A percentile compares a stretch with the other conserved stretches of the same genome.
Evolutionary conservation across 176 grass and related monocot species (phyloP).

Genomic region (Lolium perenne): DNA sequence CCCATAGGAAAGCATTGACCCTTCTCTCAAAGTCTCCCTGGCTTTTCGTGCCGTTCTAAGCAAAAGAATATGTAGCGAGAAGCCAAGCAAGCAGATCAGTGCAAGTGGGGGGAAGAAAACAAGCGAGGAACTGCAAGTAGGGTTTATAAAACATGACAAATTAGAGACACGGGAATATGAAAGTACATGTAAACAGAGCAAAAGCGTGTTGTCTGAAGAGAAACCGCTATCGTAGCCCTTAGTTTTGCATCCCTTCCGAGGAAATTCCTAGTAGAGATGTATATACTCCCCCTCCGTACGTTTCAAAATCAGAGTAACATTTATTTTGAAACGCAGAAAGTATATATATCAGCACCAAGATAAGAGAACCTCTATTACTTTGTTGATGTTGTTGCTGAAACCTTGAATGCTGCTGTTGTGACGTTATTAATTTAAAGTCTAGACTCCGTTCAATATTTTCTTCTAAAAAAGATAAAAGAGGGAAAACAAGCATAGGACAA

Average conservation of each 20-base stretch:
- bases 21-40: background rate
- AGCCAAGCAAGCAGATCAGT: background rate
- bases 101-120: conserved; percentile 30
- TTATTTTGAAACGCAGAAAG: too few relatives aligned
- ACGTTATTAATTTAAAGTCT: too few relatives aligned
- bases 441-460: too few relatives aligned
- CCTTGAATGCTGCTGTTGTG: too few relatives aligned
- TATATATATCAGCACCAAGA: too few relatives aligned
- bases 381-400: too few relatives aligned
- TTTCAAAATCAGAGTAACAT: too few relatives aligned
- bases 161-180: conserved; percentile 16
- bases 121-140: conserved; percentile 21
- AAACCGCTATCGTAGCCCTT: conserved; percentile 6
- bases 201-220: conserved; percentile 5
- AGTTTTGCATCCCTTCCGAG: background rate
- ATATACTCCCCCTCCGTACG: too few relatives aligned
- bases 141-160: conserved; percentile 22
- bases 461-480: too few relatives aligned
- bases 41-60: background rate
- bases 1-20: background rate
- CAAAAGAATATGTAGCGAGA: background rate
- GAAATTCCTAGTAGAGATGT: too few relatives aligned
- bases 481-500: too few relatives aligned
- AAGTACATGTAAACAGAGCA: conserved; percentile 28
- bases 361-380: too few relatives aligned